A percentile compares a stretch with the other conserved stretches of the same genome.
Evolutionary conservation across 108 stramenopile genomes (phyloP).

Genomic region (Cyclotella cryptica): DNA sequence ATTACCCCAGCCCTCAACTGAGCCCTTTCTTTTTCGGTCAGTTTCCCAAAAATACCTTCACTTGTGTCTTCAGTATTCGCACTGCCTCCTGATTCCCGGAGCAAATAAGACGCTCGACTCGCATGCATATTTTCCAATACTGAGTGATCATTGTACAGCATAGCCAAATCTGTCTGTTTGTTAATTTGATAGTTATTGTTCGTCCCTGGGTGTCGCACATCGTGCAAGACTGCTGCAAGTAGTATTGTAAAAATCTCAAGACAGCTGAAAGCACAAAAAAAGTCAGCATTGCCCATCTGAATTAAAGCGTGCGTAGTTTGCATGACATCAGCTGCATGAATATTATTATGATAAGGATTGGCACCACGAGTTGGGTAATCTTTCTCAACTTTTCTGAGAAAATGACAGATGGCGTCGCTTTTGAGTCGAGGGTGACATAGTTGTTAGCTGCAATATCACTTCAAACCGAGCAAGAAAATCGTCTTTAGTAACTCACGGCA

Average conservation of each 20-base stretch:
- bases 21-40: slow-evolving; percentile 22
- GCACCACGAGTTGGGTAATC: slow-evolving; percentile 39
- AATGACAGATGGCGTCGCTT: slow-evolving; percentile 22
- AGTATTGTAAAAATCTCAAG: slow-evolving; percentile 51
- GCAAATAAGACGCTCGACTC: slow-evolving; percentile 50
- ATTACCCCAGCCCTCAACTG: slow-evolving; percentile 10
- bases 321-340: slow-evolving; percentile 66
- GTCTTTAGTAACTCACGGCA: slow-evolving; percentile 18
- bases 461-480: slow-evolving; percentile 35
- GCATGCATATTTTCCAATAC: slow-evolving; percentile 86
- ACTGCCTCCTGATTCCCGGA: slow-evolving; percentile 1
- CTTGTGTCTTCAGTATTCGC: background rate
- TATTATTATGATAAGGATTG: slow-evolving; percentile 64
- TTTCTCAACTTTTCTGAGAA: slow-evolving; percentile 47
- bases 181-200: slow-evolving; percentile 82
- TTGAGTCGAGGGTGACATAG: no score
- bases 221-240: slow-evolving; percentile 77
- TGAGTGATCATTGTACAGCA: slow-evolving; percentile 73
- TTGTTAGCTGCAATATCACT: slow-evolving; percentile 33
- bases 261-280: slow-evolving; percentile 7
- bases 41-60: slow-evolving; percentile 37
- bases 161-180: slow-evolving; percentile 60
- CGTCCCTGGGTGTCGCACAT: slow-evolving; percentile 83
- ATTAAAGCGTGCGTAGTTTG: slow-evolving; percentile 59
- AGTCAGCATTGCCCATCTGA: slow-evolving; percentile 45